Evolutionary conservation across 2,329 filamentous ascomycete species (phyloP).

Genomic region (Aspergillus unguis): DNA sequence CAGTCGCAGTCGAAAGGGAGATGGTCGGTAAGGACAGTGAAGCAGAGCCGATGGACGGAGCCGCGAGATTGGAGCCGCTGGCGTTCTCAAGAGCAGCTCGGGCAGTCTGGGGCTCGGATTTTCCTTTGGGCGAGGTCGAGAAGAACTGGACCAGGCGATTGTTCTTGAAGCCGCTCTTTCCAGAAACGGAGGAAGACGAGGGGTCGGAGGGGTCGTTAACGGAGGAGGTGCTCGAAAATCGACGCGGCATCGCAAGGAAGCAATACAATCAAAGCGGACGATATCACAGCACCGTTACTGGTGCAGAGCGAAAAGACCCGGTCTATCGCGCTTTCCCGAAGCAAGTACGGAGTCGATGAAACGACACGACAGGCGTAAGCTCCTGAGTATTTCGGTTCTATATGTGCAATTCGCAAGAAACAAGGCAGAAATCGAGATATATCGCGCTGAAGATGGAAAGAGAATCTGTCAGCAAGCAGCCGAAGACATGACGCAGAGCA

Average conservation of each 20-base stretch:
- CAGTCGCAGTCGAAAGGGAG: conserved; percentile 81
- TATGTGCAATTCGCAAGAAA: background rate
- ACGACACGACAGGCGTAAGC: background rate
- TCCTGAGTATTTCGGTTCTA: background rate
- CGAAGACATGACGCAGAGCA: background rate
- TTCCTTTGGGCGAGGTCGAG: conserved; percentile 73
- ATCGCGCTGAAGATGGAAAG: conserved; percentile 5
- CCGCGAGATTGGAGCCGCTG: conserved; percentile 51
- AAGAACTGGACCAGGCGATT: conserved; percentile 81
- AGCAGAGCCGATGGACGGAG: conserved; percentile 65
- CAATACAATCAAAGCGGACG: conserved; percentile 11
- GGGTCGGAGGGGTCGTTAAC: conserved; percentile 51
- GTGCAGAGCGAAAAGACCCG: conserved; percentile 3
- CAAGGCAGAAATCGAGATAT: conserved; percentile 1
- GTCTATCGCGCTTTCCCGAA: conserved; percentile 13
- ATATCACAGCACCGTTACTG: conserved; percentile 15
- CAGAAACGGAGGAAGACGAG: conserved; percentile 49
- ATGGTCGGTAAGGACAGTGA: conserved; percentile 83
- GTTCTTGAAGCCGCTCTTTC: conserved; percentile 61
- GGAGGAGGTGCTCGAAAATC: conserved; percentile 58
- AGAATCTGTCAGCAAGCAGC: background rate
- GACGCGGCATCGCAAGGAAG: conserved; percentile 59
- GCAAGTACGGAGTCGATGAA: conserved; percentile 14
- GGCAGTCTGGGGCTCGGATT: conserved; percentile 53
- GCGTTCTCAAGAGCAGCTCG: conserved; percentile 65